Base-by-base conservation (phyloP, 1,284 basidiomycete genomes). In the Leccinum ponderosum region DNA sequence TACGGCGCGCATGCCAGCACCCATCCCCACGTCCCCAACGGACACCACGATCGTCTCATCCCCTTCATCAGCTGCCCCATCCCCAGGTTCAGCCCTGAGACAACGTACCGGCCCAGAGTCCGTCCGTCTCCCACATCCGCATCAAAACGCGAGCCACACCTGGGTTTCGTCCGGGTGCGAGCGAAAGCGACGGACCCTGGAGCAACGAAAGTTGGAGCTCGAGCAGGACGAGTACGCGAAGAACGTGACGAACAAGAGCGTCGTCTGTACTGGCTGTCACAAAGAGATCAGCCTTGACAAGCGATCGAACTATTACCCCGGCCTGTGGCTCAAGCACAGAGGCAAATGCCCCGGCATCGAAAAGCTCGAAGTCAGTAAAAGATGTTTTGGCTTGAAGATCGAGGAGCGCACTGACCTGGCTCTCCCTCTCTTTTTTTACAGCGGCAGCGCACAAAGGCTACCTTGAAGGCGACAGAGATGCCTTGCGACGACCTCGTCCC, bases 211-310 rank as follows among this genome's bases (percentile, higher is more conserved):
- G 55, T 6, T 52, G 25, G 62, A 63, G 42, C 72, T 76, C 22
- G 69, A 75, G 55, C 63, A 68, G 33, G 72, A 76, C 62, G 62
- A 71, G 42, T 73, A 72, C 44, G 47, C 72, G 12, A 55, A 53
- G 20, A 58, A 64, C 53, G 50, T 76, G 4, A 72, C 63, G 44
- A 57, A 48, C 14, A 74, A 65, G 35, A 75, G 69, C 33, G 74
- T 73, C 1, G 54, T 62, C 1, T 73, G 72, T 25, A 52, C 37
- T 7, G 72, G 71, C 39, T 73, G 72, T 39, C 9, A 55, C 27
- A 76, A 53, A 59, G 62, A 60, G 31, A 73, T 73, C 39, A 76
- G 74, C 52, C 72, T 73, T 12, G 74, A 73, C 50, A 76, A 75
- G 56, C 53, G 72, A 53, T 76, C 74, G 1, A 54, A 64, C 42